Base-by-base conservation (phyloP, 1,284 basidiomycete genomes). In the Ustilago nuda region DNA sequence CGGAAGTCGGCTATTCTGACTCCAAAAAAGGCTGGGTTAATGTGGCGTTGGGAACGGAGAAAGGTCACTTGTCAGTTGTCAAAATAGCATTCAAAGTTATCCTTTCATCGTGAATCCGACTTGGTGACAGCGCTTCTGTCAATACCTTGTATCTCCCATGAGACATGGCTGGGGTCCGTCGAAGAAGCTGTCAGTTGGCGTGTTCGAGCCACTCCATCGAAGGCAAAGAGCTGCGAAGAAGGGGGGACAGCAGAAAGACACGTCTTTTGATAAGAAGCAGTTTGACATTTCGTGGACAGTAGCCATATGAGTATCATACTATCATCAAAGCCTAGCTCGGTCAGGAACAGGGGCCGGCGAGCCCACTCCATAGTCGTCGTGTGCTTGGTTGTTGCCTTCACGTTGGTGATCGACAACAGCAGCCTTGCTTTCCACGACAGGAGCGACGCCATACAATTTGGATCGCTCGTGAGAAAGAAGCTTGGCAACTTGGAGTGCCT, bases 381-480 rank as follows among this genome's bases (percentile, higher is more conserved):
- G 53, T 3, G 51, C 51, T 4, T 33, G 19, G 32, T 32, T 50
- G 54, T 78, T 54, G 2, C 72, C 76, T 36, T 78, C 76, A 15
- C 76, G 62, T 51, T 78, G 50, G 37, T 67, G 52, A 8, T 66
- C 72, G 15, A 53, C 57, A 27, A 41, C 51, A 35, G 66, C 43
- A 36, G 66, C 41, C 35, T 72, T 63, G 8, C 37, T 51, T 3
- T 66, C 66, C 30, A 46, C 46, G 32, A 53, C 32, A n/a, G 73
- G 50, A 27, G 76, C 71, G 5, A 66, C 60, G 36, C 73, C 76
- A 61, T 75, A 84, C 51, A 85, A 72, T 63, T 81, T 79, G 39
- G 76, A 75, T 11, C 83, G 79, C 68, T 85, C 82, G 61, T 82
- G 78, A n/a, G 67, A 68, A 37, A 85, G 59, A 17, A 85, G 60